Conservation (phyloP, 768 basidiomycete genomes). For the Tylopilus sp. region DNA sequence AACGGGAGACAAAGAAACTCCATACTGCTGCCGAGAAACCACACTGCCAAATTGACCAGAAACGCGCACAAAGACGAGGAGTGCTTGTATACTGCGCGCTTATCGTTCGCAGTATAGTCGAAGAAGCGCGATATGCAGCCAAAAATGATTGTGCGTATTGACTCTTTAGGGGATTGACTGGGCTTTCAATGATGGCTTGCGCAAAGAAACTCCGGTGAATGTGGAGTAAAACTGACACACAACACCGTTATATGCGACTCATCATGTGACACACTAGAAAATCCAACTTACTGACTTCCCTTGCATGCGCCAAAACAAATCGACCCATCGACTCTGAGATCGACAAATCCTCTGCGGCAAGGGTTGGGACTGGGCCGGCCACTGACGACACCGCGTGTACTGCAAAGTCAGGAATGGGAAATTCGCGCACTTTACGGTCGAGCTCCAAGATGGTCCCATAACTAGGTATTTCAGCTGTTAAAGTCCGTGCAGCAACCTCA, state of each 20-base stretch:
- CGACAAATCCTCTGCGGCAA: constrained; percentile 10
- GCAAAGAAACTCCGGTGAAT: constrained; percentile 70
- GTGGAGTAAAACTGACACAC: constrained; percentile 49
- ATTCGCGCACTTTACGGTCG: constrained; percentile 66
- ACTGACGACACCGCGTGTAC: constrained; percentile 38
- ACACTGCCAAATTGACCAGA: constrained; percentile 64
- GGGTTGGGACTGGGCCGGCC: constrained; percentile 11
- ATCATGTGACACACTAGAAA: background rate
- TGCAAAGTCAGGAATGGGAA: constrained; percentile 48
- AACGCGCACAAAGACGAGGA: constrained; percentile 49
- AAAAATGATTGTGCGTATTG: constrained; percentile 62
- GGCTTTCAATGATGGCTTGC: constrained; percentile 66
- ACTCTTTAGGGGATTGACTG: constrained; percentile 63
- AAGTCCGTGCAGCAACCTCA: constrained; percentile 56
- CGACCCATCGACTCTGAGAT: constrained; percentile 36
- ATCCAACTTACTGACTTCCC: constrained; percentile 34
- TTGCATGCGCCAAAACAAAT: constrained; percentile 34
- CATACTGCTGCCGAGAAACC: constrained; percentile 53
- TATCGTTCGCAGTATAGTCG: constrained; percentile 51
- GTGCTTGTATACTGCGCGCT: constrained; percentile 43
- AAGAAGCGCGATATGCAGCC: constrained; percentile 56
- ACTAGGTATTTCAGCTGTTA: constrained; percentile 61
- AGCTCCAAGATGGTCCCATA: constrained; percentile 66
- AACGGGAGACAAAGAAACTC: background rate
- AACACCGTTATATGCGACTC: constrained; percentile 2